Percentiles rank a stretch among this genome's conserved stretches.
phyloP scores from a whole-genome alignment of 2,329 filamentous ascomycete genomes.

The Dendrostoma leiphaemia region DNA sequence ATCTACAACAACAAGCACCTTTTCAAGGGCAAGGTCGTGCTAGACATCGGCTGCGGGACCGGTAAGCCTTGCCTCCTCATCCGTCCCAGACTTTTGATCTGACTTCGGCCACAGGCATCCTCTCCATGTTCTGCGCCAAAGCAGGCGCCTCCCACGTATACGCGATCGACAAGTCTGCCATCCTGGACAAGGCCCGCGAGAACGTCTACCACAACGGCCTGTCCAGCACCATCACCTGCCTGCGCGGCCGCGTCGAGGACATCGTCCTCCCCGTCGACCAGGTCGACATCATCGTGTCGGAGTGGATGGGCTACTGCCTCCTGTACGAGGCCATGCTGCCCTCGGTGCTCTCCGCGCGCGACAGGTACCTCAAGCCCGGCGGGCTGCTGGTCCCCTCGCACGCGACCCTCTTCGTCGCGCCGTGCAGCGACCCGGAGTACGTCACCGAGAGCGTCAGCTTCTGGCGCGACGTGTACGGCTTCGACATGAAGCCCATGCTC shows the following conservation, averaged over 20 bases:
- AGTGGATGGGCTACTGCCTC: constrained; percentile 97
- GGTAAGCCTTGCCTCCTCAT: not conserved
- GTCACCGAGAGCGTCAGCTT: constrained; percentile 75
- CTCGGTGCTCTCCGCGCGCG: constrained; percentile 83
- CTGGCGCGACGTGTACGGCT: constrained; percentile 92
- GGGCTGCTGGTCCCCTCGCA: constrained; percentile 87
- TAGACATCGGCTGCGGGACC: constrained; percentile 87
- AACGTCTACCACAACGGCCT: constrained; percentile 82
- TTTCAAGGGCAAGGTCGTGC: constrained; percentile 85
- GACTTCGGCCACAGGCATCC: constrained; percentile 54
- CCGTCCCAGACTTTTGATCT: not conserved
- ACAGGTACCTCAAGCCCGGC: constrained; percentile 76
- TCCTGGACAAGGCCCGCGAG: constrained; percentile 81
- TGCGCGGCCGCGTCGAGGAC: constrained; percentile 86
- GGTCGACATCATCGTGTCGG: constrained; percentile 92
- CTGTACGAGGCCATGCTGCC: constrained; percentile 96
- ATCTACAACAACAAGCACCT: constrained; percentile 88
- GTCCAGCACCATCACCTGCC: constrained; percentile 69
- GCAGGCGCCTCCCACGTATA: constrained; percentile 85
- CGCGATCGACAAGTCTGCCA: constrained; percentile 88
- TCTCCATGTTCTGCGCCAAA: constrained; percentile 92
- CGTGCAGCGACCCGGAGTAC: constrained; percentile 75
- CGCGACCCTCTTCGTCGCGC: constrained; percentile 78
- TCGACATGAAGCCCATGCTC: constrained; percentile 91
- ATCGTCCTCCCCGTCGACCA: constrained; percentile 72